Base-by-base conservation (phyloP, 73 alveolate genomes). In the Tetrahymena malaccensis region DNA sequence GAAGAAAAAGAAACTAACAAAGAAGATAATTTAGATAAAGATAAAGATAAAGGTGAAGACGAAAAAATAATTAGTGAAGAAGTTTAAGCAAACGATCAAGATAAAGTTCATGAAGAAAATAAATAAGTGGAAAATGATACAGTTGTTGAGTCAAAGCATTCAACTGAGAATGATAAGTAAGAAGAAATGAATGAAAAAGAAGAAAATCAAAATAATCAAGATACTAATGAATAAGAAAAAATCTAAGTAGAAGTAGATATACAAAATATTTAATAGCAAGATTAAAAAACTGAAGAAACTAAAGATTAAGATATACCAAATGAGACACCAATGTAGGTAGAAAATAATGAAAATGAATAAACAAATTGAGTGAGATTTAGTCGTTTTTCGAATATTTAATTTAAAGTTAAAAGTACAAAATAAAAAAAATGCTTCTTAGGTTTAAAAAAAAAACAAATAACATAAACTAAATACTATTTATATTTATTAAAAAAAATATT, bases 131-230 rank as follows among this genome's bases (percentile, higher is more conserved):
- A 34, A 34, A 58, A 40, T 35, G 89, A 31, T 84, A 34, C 37
- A 35, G 70, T 35, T 34, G 70, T 35, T 34, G 93, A 55, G 35
- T 35, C 33, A 94, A 55, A 94, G 34, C 10, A 27, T 44, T 44
- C 31, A 94, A 31, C 55, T 57, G 35, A 43, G n/a, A 43, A 94
- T 40, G 33, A 94, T 56, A 37, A 22, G 40, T 40, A 94, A 94
- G 25, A 43, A 58, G 21, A 16, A 22, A 94, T 40, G 10, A 21
- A 34, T 1, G 70, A 85, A 40, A n/a, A 85, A n/a, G 16, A 16
- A 27, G 96, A 94, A 43, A 94, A 94, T 4, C 85, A 85, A 38
- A 85, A 94, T 22, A 89, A 34, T 16, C 85, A 85, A 94, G 89
- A 94, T 44, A 34, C 44, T 8, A 95, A 55, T 25, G 95, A 95